Evolutionary conservation across 129 eudicot genomes (phyloP), one percentile per base, ranked within the genome.

Genomic region (Flaveria linearis): DNA sequence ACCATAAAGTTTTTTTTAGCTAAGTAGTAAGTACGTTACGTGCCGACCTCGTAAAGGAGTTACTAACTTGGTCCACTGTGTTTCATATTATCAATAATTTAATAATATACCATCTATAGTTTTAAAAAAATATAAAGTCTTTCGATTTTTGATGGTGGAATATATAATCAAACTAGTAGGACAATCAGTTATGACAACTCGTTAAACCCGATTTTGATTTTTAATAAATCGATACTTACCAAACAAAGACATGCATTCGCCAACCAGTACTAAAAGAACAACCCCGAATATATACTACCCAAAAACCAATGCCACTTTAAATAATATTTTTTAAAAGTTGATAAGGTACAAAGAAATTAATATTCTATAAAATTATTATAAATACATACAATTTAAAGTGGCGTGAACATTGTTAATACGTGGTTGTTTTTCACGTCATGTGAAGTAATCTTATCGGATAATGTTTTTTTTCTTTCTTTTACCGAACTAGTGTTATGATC

Each of bases 221-320:
- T 25, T 13, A 46, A 10, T 69, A 43, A 33, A 30, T 56, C 58
- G 50, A 45, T 47, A 18, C 20, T 15, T 12, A 71, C 45, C 83
- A 49, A 70, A 72, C 68, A 22, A 49, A 46, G 56, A n/a, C 67
- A 69, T 41, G 36, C 18, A 69, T 58, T 43, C 25, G n/a, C 50
- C 72, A 68, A 68, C 47, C 7, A 72, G 55, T 72, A 63, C 60
- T 36, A 30, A 43, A 52, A 80, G 58, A 72, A 64, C 83, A 75
- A 74, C 79, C 47, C 39, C 46, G 8, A 46, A 56, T 77, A 69
- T 30, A 42, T 68, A 43, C 23, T 56, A 58, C 22, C 33, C 61
- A 42, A 77, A 26, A 18, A 43, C 25, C 43, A n/a, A 51, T 50
- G 73, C 61, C 72, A 79, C 78, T 79, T 72, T 77, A 49, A 51